These are phyloP conservation scores for Solanum pinnatisectum DNA, from an alignment of 257 asterid species.

Conservation along the genomic window DNA sequence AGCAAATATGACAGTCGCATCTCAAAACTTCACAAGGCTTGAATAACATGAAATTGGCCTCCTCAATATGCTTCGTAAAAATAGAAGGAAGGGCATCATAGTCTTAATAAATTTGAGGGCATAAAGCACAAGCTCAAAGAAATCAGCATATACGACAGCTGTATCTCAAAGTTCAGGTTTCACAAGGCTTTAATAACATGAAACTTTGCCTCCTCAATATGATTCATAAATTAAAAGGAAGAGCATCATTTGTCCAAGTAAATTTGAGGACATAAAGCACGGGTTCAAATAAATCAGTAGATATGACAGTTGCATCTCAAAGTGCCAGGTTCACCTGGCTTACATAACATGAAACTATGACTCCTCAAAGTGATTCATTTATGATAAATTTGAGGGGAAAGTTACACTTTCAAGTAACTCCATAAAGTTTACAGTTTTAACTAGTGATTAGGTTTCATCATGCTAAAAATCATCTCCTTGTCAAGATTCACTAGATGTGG, in stretches of 20 bases:
- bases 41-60: not conserved
- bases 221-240: not conserved
- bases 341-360: not conserved
- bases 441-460: not conserved
- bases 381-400: not conserved
- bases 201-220: not conserved
- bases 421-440: not conserved
- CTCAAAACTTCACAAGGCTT: not conserved
- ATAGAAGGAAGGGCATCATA: not conserved
- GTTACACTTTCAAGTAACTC: not conserved
- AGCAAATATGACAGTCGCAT: not conserved
- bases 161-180: not conserved
- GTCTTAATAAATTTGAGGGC: not conserved
- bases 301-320: not conserved
- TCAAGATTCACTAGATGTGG: slow-evolving; percentile 46
- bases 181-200: not conserved
- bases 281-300: not conserved
- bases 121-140: not conserved
- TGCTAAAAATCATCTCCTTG: not conserved
- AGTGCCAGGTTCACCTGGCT: not conserved
- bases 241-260: not conserved
- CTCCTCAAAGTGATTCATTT: not conserved
- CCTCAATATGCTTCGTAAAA: not conserved
- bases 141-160: not conserved
- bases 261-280: not conserved